These are phyloP conservation scores for Combretum micranthum DNA, from an alignment of 345 rosid genomes.

Conservation along the genomic window DNA sequence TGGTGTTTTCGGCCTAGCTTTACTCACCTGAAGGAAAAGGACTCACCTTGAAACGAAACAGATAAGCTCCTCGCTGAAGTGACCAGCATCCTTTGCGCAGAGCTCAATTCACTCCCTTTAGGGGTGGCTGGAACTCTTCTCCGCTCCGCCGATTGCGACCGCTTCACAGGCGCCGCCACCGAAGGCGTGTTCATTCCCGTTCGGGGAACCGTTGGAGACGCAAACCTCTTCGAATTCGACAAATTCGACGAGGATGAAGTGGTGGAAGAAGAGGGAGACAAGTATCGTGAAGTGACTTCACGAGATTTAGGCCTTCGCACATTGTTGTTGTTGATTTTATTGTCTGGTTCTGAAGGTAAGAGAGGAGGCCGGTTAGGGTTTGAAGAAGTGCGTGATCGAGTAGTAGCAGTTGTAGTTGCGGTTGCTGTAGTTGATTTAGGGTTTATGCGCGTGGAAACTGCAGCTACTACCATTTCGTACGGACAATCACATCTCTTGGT, in stretches of 20 bases:
- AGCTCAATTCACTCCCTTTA: conserved; percentile 29
- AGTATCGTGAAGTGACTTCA: conserved; percentile 75
- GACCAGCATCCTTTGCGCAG: conserved; percentile 58
- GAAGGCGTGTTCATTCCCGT: conserved; percentile 21
- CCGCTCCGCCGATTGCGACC: conserved; percentile 72
- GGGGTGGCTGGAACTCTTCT: conserved; percentile 48
- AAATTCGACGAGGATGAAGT: conserved; percentile 24
- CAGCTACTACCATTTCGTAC: conserved; percentile 48
- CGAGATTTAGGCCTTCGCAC: conserved; percentile 60
- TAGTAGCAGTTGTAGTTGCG: neutral
- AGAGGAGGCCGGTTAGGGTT: conserved; percentile 47
- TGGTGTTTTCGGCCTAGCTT: conserved; percentile 57
- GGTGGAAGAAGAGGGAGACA: conserved; percentile 30
- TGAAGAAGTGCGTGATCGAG: conserved; percentile 7
- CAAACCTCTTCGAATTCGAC: conserved; percentile 39
- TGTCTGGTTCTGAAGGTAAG: conserved; percentile 60
- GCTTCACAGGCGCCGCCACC: conserved; percentile 30
- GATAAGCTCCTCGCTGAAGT: conserved; percentile 73
- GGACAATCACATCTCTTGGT: neutral
- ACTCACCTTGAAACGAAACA: conserved; percentile 77
- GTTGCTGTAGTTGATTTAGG: conserved; percentile 18
- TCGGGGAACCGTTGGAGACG: conserved; percentile 55
- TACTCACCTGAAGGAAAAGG: conserved; percentile 68
- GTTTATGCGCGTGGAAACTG: conserved; percentile 46
- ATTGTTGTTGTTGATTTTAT: conserved; percentile 25